These are phyloP conservation scores for Trichopus zeylanicus DNA, from an alignment of 116 monocot genomes.

Conservation along the genomic window DNA sequence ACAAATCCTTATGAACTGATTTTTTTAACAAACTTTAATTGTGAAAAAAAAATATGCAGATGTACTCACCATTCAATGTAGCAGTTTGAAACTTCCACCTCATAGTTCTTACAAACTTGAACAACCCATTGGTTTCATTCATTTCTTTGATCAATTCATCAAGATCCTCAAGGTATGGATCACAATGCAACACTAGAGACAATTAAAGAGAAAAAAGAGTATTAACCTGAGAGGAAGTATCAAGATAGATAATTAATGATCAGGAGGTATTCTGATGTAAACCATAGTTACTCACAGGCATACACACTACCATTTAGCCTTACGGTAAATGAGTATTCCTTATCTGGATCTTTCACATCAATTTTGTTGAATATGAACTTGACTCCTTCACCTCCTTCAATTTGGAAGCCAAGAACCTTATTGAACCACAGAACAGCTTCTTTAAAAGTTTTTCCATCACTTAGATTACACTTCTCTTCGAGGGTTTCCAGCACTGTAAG, in stretches of 20 bases:
- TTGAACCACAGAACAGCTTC: conserved; percentile 69
- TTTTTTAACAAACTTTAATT: too few species aligned
- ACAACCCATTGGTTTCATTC: conserved; percentile 71
- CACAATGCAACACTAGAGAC: conserved; percentile 52
- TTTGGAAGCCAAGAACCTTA: conserved; percentile 67
- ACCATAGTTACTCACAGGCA: conserved; percentile 39
- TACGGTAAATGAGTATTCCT: conserved; percentile 67
- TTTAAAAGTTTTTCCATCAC: conserved; percentile 35
- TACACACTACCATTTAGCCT: conserved; percentile 62
- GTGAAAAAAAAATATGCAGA: conserved; percentile 1
- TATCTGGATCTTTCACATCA: conserved; percentile 39
- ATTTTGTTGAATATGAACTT: conserved; percentile 77
- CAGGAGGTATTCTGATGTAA: too few species aligned
- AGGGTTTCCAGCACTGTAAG: conserved; percentile 35
- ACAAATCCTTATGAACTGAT: too few species aligned
- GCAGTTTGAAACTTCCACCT: conserved; percentile 57
- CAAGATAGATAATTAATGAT: too few species aligned
- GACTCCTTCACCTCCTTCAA: conserved; percentile 81
- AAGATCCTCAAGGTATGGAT: conserved; percentile 38
- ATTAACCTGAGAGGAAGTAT: neutral
- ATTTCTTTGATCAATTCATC: conserved; percentile 49
- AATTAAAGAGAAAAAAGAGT: neutral
- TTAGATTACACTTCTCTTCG: conserved; percentile 32
- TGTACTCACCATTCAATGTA: conserved; percentile 44
- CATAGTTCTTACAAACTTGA: conserved; percentile 69